These are phyloP conservation scores for Stagonosporopsis cucurbitacearum DNA, from an alignment of 2,329 filamentous ascomycete species.

Conservation along the genomic window DNA sequence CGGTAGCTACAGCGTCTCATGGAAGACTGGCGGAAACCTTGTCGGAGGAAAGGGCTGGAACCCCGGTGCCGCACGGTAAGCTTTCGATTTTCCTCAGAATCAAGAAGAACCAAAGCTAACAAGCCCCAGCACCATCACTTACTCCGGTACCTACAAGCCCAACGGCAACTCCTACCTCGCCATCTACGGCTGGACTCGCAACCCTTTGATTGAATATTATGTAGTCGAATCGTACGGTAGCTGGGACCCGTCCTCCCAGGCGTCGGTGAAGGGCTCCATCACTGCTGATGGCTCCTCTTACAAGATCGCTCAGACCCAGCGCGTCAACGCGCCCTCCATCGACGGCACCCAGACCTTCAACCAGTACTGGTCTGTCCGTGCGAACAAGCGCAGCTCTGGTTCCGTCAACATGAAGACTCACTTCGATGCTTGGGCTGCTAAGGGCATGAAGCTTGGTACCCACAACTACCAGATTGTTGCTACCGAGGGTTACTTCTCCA, in stretches of 20 bases:
- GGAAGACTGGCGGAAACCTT: conserved; percentile 61
- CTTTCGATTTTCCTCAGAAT: conserved; percentile 6
- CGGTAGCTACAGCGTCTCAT: conserved; percentile 59
- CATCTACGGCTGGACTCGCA: conserved; percentile 64
- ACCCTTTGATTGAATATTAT: conserved; percentile 62
- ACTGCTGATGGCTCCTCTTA: conserved; percentile 41
- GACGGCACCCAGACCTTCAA: conserved; percentile 59
- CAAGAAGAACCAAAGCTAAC: neutral
- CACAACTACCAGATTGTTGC: conserved; percentile 57
- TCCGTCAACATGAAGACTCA: conserved; percentile 44
- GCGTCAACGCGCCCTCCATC: conserved; percentile 56
- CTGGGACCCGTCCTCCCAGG: conserved; percentile 58
- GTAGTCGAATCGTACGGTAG: conserved; percentile 60
- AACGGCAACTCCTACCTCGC: conserved; percentile 57
- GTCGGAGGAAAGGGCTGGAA: conserved; percentile 67
- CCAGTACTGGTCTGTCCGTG: conserved; percentile 58
- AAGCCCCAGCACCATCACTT: conserved; percentile 39
- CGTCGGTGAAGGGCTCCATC: conserved; percentile 42
- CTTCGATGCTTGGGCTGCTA: conserved; percentile 44
- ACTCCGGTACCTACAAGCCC: conserved; percentile 45
- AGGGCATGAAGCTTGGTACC: conserved; percentile 40
- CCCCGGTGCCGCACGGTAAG: conserved; percentile 59
- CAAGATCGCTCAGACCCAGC: conserved; percentile 39
- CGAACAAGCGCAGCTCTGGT: conserved; percentile 40
- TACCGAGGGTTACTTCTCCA: conserved; percentile 61